Base-by-base conservation (phyloP, 352 stramenopile species). In the Plasmopara viticola region DNA sequence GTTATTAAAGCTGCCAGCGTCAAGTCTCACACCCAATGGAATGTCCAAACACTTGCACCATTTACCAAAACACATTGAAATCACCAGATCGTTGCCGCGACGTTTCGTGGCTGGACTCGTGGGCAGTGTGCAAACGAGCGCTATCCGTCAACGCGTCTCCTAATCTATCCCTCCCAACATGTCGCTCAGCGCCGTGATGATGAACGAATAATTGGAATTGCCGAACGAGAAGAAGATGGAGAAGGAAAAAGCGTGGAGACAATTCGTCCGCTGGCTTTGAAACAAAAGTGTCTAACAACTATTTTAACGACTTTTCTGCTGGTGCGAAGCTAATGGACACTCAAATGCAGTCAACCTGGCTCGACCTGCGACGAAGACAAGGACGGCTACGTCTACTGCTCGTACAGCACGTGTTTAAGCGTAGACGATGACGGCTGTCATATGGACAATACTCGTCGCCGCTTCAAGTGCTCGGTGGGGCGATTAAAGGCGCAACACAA, bases 401-500 rank as follows among this genome's bases (percentile, higher is more conserved):
- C 72, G 48, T 87, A 90, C 67, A 86, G 62, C 54, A 77, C 60
- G 34, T 85, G 75, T 53, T 61, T 69, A 48, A 82, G 72, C 5
- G 53, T 74, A 25, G 72, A 83, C 44, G 75, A 85, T 56, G 53
- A 68, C 4, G 64, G 64, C 13, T 51, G 64, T 2, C 56, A 53
- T 30, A 60, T 88, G 44, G 65, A 70, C 49, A 90, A 75, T 53
- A 81, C 64, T 37, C 75, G 77, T 10, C 77, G 74, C 9, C 77
- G 75, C 42, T 86, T 84, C n/a, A 69, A 90, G 46, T 72, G 87
- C 58, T 86, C 78, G 39, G 53, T 50, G 9, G 75, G 77, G 9
- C 61, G 64, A 1, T 57, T 90, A 46, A 88, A 87, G 63, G 77
- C 75, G 15, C 66, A 77, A 40, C 80, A 87, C 54, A 66, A 66